Percentiles rank a stretch among this genome's conserved stretches.
These are phyloP conservation scores for Histomonas meleagridis DNA, from an alignment of 208 protist species.

Conservation along the genomic window DNA sequence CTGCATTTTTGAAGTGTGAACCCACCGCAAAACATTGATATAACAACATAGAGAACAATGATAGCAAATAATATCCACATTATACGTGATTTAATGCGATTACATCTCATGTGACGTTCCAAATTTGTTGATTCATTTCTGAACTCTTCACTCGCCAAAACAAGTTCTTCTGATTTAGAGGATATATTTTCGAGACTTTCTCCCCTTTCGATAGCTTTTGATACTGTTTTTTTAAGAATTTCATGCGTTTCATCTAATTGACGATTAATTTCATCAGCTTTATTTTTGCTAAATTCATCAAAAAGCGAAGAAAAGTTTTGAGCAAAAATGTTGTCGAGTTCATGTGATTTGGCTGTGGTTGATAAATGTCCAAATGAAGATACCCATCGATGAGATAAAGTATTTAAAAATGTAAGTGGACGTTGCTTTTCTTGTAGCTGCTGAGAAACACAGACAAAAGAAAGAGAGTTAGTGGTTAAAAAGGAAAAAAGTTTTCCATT, in stretches of 20 bases:
- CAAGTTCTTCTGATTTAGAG: background rate
- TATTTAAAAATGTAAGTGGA: background rate
- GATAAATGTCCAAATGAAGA: background rate
- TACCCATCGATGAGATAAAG: background rate
- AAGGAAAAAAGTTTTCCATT: background rate
- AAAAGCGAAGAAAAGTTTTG: background rate
- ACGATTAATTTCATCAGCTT: background rate
- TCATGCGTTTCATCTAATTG: background rate
- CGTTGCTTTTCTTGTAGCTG: background rate
- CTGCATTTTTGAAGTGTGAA: background rate
- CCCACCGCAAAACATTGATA: background rate
- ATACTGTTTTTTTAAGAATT: background rate
- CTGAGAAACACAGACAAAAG: background rate
- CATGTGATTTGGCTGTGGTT: background rate
- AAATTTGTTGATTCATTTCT: conserved; percentile 15
- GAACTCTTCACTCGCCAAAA: background rate
- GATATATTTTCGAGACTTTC: background rate
- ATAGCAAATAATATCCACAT: background rate
- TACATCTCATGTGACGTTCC: background rate
- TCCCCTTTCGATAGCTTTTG: background rate
- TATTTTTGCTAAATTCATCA: background rate
- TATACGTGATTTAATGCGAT: background rate
- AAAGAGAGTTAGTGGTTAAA: background rate
- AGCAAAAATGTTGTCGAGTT: background rate
- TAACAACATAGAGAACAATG: background rate